These are phyloP conservation scores for Cryphonectria parasitica DNA, from an alignment of 2,329 filamentous ascomycete species.

Conservation along the genomic window DNA sequence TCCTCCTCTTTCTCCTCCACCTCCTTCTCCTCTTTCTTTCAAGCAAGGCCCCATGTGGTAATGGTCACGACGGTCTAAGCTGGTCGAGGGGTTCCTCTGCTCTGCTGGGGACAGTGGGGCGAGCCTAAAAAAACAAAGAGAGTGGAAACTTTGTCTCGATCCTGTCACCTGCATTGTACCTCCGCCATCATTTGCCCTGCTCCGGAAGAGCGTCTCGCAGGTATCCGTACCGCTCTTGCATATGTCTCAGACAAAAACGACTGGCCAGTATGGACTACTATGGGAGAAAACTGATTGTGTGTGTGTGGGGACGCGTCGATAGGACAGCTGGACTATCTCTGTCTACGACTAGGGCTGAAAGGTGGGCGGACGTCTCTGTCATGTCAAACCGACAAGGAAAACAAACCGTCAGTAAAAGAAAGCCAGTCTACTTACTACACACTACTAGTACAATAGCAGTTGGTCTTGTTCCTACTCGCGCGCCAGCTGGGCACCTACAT, in stretches of 20 bases:
- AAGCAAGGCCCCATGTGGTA: neutral
- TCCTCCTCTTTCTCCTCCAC: no score
- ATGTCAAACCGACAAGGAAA: neutral
- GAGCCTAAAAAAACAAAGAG: neutral
- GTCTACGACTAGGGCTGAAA: slow-evolving; percentile 23
- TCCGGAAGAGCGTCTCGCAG: slow-evolving; percentile 16
- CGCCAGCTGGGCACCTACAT: neutral
- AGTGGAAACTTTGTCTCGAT: neutral
- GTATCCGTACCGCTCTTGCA: neutral
- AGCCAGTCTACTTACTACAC: neutral
- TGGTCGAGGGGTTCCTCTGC: neutral
- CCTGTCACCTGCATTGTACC: neutral
- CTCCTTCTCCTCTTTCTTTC: neutral
- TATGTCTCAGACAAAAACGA: slow-evolving; percentile 15
- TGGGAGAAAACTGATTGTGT: neutral
- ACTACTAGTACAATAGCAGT: no score
- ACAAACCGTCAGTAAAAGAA: neutral
- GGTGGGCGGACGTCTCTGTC: slow-evolving; percentile 10
- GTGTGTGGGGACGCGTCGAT: neutral
- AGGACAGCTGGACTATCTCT: neutral
- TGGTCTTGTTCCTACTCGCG: neutral
- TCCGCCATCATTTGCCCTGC: slow-evolving; percentile 15
- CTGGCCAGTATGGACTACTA: neutral
- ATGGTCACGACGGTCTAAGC: neutral
- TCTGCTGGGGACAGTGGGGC: neutral